These are phyloP conservation scores for Ustilaginoidea virens DNA, from an alignment of 2,329 filamentous ascomycete genomes.

Conservation along the genomic window DNA sequence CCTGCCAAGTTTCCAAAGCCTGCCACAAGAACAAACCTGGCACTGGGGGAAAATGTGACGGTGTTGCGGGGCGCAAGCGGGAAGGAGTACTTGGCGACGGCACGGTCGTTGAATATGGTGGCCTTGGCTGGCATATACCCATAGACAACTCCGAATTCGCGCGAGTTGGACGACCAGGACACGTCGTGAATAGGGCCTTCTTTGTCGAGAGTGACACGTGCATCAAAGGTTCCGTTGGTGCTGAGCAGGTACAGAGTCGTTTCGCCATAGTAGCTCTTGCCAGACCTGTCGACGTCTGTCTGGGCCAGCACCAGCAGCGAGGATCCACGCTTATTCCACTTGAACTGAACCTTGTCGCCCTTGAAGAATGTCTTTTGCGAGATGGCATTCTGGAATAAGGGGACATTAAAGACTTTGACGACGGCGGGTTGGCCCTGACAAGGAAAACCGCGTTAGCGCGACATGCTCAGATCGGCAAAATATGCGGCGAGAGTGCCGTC, in stretches of 20 bases:
- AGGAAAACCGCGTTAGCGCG: conserved; percentile 7
- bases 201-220: conserved; percentile 83
- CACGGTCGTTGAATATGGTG: conserved; percentile 89
- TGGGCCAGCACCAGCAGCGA: conserved; percentile 88
- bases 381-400: conserved; percentile 65
- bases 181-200: conserved; percentile 97
- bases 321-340: conserved; percentile 91
- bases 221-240: conserved; percentile 82
- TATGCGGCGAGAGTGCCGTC: neutral
- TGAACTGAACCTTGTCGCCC: conserved; percentile 95
- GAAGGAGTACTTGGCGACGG: conserved; percentile 70
- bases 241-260: conserved; percentile 93
- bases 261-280: conserved; percentile 98
- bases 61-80: conserved; percentile 83
- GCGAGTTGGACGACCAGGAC: conserved; percentile 94
- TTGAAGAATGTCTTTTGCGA: conserved; percentile 99
- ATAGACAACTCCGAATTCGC: conserved; percentile 94
- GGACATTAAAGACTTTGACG: conserved; percentile 89
- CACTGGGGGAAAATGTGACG: conserved; percentile 84
- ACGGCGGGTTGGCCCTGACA: conserved; percentile 71
- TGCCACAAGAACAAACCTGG: conserved; percentile 82
- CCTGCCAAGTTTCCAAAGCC: conserved; percentile 96
- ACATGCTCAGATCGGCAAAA: no score
- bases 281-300: conserved; percentile 94
- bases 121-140: conserved; percentile 99